Percentiles rank a stretch among this genome's conserved stretches.
phyloP scores from a whole-genome alignment of 2,329 filamentous ascomycete species.

The Chaetomium sp. region DNA sequence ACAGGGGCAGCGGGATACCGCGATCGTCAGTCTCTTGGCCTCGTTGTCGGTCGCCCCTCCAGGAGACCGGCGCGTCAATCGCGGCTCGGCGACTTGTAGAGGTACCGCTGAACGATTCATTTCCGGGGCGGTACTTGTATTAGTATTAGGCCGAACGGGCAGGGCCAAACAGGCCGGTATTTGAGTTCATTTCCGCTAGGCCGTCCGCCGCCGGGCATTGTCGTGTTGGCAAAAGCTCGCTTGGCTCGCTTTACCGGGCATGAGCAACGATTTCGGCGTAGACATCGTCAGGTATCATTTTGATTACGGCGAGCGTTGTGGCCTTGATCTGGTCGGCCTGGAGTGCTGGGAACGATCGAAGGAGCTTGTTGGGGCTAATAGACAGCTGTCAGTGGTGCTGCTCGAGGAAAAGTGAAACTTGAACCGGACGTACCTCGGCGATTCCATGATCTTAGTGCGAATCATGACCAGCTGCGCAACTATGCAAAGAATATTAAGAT shows the following conservation, averaged over 20 bases:
- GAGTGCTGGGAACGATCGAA: slow-evolving; percentile 83
- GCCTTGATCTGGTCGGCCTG: slow-evolving; percentile 83
- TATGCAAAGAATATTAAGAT: slow-evolving; percentile 94
- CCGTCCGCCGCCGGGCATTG: background rate
- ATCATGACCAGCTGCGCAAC: slow-evolving; percentile 92
- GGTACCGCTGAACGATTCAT: background rate
- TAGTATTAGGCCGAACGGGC: background rate
- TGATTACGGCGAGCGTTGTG: slow-evolving; percentile 81
- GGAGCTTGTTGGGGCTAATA: slow-evolving; percentile 81
- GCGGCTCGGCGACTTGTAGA: background rate
- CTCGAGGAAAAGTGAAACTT: background rate
- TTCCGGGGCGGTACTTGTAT: background rate
- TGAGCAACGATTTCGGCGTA: slow-evolving; percentile 90
- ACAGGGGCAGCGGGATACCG: background rate
- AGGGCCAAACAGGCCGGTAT: background rate
- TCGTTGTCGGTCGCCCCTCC: background rate
- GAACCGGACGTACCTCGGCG: slow-evolving; percentile 67
- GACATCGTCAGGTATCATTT: slow-evolving; percentile 86
- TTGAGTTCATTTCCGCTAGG: background rate
- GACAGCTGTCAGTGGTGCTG: slow-evolving; percentile 34
- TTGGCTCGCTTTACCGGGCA: slow-evolving; percentile 51
- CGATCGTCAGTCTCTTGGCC: background rate
- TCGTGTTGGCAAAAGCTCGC: background rate
- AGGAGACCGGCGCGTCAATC: background rate
- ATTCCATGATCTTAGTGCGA: slow-evolving; percentile 79